A percentile compares a stretch with the other conserved stretches of the same genome.
These are phyloP conservation scores for Candida sp. DNA, from an alignment of 1,139 yeast species.

Conservation along the genomic window DNA sequence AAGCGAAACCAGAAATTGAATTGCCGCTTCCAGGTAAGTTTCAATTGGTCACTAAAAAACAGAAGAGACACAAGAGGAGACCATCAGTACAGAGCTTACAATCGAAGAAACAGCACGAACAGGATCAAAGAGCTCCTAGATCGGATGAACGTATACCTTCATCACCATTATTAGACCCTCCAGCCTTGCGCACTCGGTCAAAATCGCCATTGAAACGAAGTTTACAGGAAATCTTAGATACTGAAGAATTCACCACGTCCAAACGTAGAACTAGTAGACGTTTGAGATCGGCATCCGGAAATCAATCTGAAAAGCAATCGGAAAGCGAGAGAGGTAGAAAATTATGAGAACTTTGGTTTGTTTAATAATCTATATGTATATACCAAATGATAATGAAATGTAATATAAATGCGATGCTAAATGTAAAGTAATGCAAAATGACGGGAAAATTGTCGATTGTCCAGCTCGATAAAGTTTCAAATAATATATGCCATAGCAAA, in stretches of 20 bases:
- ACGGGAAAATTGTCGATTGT: not conserved
- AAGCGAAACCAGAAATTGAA: constrained; percentile 1
- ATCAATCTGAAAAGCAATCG: constrained; percentile 1
- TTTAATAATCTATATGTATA: not conserved
- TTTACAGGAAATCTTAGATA: constrained; percentile 23
- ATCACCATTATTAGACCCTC: constrained; percentile 16
- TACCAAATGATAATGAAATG: not conserved
- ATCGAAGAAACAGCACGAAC: not conserved
- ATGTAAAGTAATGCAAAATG: not conserved
- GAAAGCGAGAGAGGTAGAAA: constrained; percentile 12
- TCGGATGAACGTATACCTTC: not conserved
- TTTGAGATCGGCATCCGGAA: not conserved
- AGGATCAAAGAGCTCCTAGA: not conserved
- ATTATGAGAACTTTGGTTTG: not conserved
- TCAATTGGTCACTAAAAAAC: not conserved
- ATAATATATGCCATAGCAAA: constrained; percentile 53
- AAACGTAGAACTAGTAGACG: constrained; percentile 4
- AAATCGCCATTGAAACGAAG: constrained; percentile 40
- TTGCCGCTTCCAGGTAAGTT: not conserved
- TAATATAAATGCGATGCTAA: not conserved
- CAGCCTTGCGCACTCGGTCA: constrained; percentile 39
- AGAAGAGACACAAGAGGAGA: not conserved
- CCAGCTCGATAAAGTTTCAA: no score
- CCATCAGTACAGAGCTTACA: not conserved
- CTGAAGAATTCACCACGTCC: constrained; percentile 10